A percentile compares a stretch with the other conserved stretches of the same genome.
Conservation (phyloP, 768 basidiomycete genomes). For the Harrya chromipes region DNA sequence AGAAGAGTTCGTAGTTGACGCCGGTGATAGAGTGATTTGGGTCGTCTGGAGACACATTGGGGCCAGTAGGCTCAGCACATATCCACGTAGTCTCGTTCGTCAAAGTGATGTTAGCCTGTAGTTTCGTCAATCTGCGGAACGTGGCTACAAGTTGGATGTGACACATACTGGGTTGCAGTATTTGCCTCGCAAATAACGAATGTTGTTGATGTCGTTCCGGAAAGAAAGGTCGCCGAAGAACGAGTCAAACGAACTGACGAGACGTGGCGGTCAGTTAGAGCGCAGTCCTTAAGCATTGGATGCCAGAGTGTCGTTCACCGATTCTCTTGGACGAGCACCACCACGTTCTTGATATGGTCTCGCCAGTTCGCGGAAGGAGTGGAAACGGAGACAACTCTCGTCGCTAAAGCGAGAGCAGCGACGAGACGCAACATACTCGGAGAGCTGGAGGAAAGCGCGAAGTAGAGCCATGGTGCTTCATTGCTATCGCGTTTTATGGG, state of each 20-base stretch:
- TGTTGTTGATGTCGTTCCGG: constrained; percentile 21
- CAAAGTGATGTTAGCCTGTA: constrained; percentile 14
- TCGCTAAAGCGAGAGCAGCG: not conserved
- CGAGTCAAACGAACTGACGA: constrained; percentile 22
- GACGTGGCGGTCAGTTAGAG: not conserved
- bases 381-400: not conserved
- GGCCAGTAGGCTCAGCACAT: constrained; percentile 15
- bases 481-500: constrained; percentile 10
- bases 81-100: constrained; percentile 7
- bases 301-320: constrained; percentile 8
- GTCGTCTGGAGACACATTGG: constrained; percentile 23
- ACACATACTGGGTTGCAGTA: constrained; percentile 24
- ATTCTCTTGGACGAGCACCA: constrained; percentile 28
- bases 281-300: not conserved
- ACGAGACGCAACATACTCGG: constrained; percentile 12
- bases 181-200: constrained; percentile 16
- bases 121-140: not conserved
- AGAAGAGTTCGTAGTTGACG: constrained; percentile 23
- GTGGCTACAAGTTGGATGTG: too few relatives aligned
- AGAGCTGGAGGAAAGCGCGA: not conserved
- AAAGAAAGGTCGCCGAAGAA: constrained; percentile 28
- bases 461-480: not conserved
- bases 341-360: constrained; percentile 24
- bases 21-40: constrained; percentile 25
- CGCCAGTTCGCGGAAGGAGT: constrained; percentile 15